Percentiles rank a stretch among this genome's conserved stretches.
Evolutionary conservation across 352 stramenopile genomes (phyloP).

Genomic region (Pythium sukuiense): DNA sequence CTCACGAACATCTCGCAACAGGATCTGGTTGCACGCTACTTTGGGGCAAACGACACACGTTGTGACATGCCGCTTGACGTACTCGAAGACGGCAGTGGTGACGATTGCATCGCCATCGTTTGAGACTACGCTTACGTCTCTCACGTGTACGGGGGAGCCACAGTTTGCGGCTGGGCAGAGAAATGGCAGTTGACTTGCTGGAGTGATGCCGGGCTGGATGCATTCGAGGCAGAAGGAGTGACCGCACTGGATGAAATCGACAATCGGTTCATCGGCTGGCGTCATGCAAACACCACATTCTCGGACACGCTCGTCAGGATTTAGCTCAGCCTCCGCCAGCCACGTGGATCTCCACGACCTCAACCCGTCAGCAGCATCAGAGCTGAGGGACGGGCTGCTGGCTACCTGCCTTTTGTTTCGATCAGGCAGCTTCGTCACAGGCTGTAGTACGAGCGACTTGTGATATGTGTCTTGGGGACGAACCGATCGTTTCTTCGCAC

Average conservation of each 20-base stretch:
- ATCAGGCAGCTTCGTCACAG: neutral
- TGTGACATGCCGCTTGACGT: conserved; percentile 6
- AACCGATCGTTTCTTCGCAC: neutral
- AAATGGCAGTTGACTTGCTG: conserved; percentile 10
- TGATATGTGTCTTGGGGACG: neutral
- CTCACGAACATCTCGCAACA: neutral
- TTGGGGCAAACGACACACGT: conserved; percentile 16
- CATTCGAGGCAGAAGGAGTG: conserved; percentile 25
- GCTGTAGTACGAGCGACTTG: neutral
- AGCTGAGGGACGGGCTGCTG: neutral
- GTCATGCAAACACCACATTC: conserved; percentile 10
- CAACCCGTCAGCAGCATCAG: no score
- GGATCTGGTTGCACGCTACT: conserved; percentile 23
- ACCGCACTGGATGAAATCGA: conserved; percentile 19
- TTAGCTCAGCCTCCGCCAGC: neutral
- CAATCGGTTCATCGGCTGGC: conserved; percentile 12
- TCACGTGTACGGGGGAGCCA: conserved; percentile 1
- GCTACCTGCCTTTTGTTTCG: neutral
- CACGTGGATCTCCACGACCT: neutral
- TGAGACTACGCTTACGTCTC: conserved; percentile 11
- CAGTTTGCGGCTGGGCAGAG: conserved; percentile 16
- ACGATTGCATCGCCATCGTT: conserved; percentile 10
- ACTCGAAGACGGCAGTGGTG: conserved; percentile 22
- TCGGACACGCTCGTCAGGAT: neutral
- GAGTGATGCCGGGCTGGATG: conserved; percentile 13